Conservation (phyloP, 2,329 filamentous ascomycete genomes). For the Cladorrhinum sp. region DNA sequence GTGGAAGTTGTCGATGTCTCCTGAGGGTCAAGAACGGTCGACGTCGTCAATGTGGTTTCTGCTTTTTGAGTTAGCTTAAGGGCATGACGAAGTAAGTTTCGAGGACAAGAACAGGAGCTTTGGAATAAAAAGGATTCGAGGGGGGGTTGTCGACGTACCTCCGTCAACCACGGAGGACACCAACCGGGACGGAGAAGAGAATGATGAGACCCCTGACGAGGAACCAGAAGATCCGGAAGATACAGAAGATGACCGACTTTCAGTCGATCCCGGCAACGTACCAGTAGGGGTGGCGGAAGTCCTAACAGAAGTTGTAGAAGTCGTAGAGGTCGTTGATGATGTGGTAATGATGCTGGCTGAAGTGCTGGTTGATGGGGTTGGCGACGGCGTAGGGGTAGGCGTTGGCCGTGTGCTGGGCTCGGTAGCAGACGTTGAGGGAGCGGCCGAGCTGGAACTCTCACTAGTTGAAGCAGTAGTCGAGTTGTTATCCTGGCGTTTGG, state of each 20-base stretch:
- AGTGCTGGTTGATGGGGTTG: conserved; percentile 10
- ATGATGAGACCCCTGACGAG: conserved; percentile 14
- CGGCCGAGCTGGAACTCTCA: conserved; percentile 15
- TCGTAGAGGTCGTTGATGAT: background rate
- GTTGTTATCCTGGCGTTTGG: conserved; percentile 53
- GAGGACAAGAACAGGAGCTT: background rate
- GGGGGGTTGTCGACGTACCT: conserved; percentile 22
- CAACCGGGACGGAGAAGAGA: conserved; percentile 16
- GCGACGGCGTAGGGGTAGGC: conserved; percentile 17
- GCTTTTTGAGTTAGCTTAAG: conserved; percentile 6
- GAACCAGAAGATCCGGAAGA: background rate
- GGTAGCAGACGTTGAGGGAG: conserved; percentile 1
- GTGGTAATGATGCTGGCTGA: conserved; percentile 26
- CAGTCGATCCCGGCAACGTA: conserved; percentile 29
- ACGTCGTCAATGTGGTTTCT: conserved; percentile 24
- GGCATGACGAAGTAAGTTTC: background rate
- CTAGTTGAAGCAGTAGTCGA: conserved; percentile 27
- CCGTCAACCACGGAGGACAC: conserved; percentile 23
- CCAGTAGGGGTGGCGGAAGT: conserved; percentile 27
- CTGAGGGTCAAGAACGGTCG: conserved; percentile 5
- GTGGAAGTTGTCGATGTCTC: conserved; percentile 3
- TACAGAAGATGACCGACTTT: background rate
- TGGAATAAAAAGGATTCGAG: conserved; percentile 2
- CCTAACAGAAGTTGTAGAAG: conserved; percentile 4
- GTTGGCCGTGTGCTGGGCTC: conserved; percentile 13